phyloP scores from a whole-genome alignment of 1,284 basidiomycete species.

The Pseudozyma pruni region DNA sequence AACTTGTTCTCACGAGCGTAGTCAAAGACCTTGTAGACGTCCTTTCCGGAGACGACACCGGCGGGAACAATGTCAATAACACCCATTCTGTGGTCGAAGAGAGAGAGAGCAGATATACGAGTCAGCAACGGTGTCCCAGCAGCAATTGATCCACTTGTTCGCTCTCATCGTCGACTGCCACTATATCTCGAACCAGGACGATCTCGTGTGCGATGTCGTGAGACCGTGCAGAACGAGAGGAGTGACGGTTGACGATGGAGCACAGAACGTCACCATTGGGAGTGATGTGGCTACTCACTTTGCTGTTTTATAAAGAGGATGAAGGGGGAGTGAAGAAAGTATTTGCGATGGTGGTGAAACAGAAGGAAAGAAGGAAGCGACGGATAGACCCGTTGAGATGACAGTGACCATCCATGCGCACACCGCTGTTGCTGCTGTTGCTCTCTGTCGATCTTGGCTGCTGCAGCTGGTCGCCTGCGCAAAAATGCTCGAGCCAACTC shows the following conservation, averaged over 20 bases:
- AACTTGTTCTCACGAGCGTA: slow-evolving; percentile 66
- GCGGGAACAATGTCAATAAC: slow-evolving; percentile 65
- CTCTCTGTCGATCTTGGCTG: slow-evolving; percentile 2
- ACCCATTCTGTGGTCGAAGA: slow-evolving; percentile 48
- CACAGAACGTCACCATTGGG: neutral
- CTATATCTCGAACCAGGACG: neutral
- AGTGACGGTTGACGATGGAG: neutral
- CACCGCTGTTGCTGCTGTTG: slow-evolving; percentile 7
- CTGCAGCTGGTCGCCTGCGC: neutral
- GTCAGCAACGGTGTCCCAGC: slow-evolving; percentile 1
- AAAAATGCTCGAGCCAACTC: slow-evolving; percentile 13
- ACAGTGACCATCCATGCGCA: too few species aligned
- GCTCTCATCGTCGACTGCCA: neutral
- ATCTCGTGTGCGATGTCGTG: slow-evolving; percentile 11
- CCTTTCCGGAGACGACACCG: slow-evolving; percentile 66
- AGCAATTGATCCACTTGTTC: too few species aligned
- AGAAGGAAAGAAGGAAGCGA: slow-evolving; percentile 9
- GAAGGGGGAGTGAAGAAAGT: neutral
- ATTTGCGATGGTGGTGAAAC: slow-evolving; percentile 16
- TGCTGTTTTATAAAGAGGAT: slow-evolving; percentile 10
- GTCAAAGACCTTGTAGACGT: slow-evolving; percentile 68
- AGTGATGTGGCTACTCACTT: slow-evolving; percentile 24
- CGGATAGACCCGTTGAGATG: slow-evolving; percentile 10
- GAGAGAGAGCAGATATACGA: neutral
- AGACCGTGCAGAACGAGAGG: neutral